phyloP scores from a whole-genome alignment of 2,329 filamentous ascomycete species.

The Zymoseptoria tritici region DNA sequence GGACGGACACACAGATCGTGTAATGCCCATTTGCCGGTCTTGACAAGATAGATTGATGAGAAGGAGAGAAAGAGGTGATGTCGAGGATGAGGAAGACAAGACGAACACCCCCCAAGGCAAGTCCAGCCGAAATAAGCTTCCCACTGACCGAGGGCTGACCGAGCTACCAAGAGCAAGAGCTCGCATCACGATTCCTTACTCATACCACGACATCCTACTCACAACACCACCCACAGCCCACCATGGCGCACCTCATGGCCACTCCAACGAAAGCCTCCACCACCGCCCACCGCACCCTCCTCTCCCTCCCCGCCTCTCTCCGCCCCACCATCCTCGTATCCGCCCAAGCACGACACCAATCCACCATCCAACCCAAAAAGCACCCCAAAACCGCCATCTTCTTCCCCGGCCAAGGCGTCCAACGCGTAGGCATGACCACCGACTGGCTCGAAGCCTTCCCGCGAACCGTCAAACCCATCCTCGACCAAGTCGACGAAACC shows the following conservation, averaged over 20 bases:
- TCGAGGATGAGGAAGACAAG: neutral
- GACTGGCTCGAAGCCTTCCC: slow-evolving; percentile 87
- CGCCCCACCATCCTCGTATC: slow-evolving; percentile 22
- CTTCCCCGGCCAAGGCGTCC: slow-evolving; percentile 34
- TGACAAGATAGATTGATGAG: no score
- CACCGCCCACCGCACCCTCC: slow-evolving; percentile 10
- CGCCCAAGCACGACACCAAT: slow-evolving; percentile 18
- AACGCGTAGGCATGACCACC: slow-evolving; percentile 32
- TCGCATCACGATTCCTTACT: neutral
- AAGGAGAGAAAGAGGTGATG: neutral
- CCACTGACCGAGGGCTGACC: neutral
- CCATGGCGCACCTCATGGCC: slow-evolving; percentile 5
- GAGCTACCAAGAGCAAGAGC: no score
- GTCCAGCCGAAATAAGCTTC: neutral
- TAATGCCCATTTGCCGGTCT: neutral
- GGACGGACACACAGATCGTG: neutral
- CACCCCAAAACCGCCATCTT: slow-evolving; percentile 32
- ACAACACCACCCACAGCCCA: neutral
- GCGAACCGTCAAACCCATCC: slow-evolving; percentile 61
- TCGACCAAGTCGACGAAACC: slow-evolving; percentile 77
- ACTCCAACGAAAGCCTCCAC: slow-evolving; percentile 7
- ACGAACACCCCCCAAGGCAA: neutral
- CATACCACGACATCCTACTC: neutral
- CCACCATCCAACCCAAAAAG: slow-evolving; percentile 13
- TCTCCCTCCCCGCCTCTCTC: slow-evolving; percentile 22